These are phyloP conservation scores for Tricholoma saponaceum DNA, from an alignment of 768 basidiomycete genomes.

Conservation along the genomic window DNA sequence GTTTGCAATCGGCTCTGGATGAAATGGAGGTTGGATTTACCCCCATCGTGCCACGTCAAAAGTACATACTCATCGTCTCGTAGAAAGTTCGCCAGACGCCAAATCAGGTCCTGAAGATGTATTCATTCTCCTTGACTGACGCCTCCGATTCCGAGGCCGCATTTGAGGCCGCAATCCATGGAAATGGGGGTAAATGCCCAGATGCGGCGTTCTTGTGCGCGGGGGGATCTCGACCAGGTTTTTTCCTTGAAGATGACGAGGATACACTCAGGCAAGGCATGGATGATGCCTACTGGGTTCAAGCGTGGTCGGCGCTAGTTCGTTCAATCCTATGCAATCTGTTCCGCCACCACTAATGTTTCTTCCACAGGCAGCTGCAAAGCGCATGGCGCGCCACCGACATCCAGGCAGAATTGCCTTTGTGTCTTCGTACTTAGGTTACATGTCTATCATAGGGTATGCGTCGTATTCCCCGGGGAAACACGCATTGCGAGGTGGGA, in stretches of 20 bases:
- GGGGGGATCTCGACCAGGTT: slow-evolving; percentile 65
- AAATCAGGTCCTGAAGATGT: slow-evolving; percentile 57
- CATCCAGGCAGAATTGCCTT: slow-evolving; percentile 70
- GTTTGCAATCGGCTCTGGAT: slow-evolving; percentile 57
- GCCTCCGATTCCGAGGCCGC: slow-evolving; percentile 54
- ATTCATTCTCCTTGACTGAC: slow-evolving; percentile 62
- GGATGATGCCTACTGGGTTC: slow-evolving; percentile 43
- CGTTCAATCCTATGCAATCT: slow-evolving; percentile 36
- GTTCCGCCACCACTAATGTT: slow-evolving; percentile 24
- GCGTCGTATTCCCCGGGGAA: slow-evolving; percentile 81
- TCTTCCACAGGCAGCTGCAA: slow-evolving; percentile 58
- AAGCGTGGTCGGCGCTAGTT: slow-evolving; percentile 57
- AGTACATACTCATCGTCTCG: neutral
- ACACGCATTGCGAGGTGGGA: slow-evolving; percentile 76
- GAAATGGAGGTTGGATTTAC: slow-evolving; percentile 56
- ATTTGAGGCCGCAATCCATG: slow-evolving; percentile 52
- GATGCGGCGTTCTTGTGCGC: slow-evolving; percentile 82
- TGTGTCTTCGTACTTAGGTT: slow-evolving; percentile 72
- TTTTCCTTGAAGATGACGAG: slow-evolving; percentile 68
- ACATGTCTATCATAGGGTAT: slow-evolving; percentile 77
- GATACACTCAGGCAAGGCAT: slow-evolving; percentile 48
- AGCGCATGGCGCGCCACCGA: slow-evolving; percentile 55
- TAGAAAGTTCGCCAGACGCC: slow-evolving; percentile 53
- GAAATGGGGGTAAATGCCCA: slow-evolving; percentile 56
- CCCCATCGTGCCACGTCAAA: slow-evolving; percentile 39